These are phyloP conservation scores for Coniochaeta prunicola DNA, from an alignment of 2,329 filamentous ascomycete species.

Conservation along the genomic window DNA sequence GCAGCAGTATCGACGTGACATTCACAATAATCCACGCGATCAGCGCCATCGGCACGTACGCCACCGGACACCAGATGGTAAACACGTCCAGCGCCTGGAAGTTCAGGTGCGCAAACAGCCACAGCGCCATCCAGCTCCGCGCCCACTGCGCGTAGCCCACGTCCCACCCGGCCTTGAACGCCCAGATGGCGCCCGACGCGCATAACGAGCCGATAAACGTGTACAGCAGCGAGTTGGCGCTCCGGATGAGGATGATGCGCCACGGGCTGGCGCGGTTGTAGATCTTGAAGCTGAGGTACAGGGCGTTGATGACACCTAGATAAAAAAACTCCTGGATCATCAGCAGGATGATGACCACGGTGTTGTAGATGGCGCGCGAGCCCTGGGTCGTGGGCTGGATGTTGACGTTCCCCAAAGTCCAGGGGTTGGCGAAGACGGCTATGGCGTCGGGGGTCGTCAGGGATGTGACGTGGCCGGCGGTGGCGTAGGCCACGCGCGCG, in stretches of 20 bases:
- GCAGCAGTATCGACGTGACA: conserved; percentile 31
- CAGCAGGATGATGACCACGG: conserved; percentile 33
- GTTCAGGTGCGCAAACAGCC: conserved; percentile 35
- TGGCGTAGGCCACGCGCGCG: conserved; percentile 24
- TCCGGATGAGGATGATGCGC: conserved; percentile 25
- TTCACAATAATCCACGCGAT: conserved; percentile 37
- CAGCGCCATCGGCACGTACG: conserved; percentile 34
- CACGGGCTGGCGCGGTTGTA: conserved; percentile 21
- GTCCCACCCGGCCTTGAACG: conserved; percentile 30
- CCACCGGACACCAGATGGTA: conserved; percentile 28
- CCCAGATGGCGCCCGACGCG: conserved; percentile 33
- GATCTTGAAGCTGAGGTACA: conserved; percentile 28
- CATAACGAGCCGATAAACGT: conserved; percentile 31
- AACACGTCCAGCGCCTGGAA: conserved; percentile 36
- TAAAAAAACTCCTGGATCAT: conserved; percentile 41
- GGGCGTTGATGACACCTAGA: conserved; percentile 34
- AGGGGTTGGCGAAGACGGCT: conserved; percentile 28
- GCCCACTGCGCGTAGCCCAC: conserved; percentile 31
- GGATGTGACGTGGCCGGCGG: conserved; percentile 15
- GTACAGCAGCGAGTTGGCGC: conserved; percentile 25
- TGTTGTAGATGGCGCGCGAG: conserved; percentile 35
- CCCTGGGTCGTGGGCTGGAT: conserved; percentile 33
- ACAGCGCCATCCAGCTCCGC: conserved; percentile 33
- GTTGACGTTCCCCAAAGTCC: conserved; percentile 24
- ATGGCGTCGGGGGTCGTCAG: conserved; percentile 21